Evolutionary conservation across 495 filamentous ascomycete genomes (phyloP).

Genomic region (Aspergillus heteromorphus): DNA sequence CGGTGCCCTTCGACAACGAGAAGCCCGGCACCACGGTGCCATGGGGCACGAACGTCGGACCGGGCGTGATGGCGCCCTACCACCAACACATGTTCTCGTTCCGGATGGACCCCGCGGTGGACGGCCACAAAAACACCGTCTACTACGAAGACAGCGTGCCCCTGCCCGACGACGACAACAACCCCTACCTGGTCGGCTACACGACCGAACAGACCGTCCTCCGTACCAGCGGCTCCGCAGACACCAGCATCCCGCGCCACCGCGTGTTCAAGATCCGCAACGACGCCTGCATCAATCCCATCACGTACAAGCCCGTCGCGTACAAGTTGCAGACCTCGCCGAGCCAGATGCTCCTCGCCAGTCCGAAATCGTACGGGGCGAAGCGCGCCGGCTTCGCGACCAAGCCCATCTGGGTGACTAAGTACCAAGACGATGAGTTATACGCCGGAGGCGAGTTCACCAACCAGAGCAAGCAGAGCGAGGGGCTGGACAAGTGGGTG

Average conservation of each 20-base stretch:
- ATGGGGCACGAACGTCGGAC: conserved; percentile 84
- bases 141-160: conserved; percentile 68
- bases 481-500: conserved; percentile 37
- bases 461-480: conserved; percentile 68
- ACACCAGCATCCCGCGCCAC: conserved; percentile 57
- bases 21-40: conserved; percentile 43
- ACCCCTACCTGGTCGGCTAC: conserved; percentile 77
- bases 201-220: conserved; percentile 57
- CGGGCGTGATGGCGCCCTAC: conserved; percentile 68
- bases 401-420: conserved; percentile 76
- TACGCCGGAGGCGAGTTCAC: conserved; percentile 83
- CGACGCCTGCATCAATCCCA: conserved; percentile 54
- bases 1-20: conserved; percentile 64
- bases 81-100: conserved; percentile 94
- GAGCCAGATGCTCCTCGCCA: conserved; percentile 75
- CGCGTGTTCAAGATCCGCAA: conserved; percentile 84
- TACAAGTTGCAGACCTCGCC: conserved; percentile 73
- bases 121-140: conserved; percentile 66
- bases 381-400: conserved; percentile 79
- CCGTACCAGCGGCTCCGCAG: conserved; percentile 54
- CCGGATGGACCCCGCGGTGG: conserved; percentile 77
- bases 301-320: conserved; percentile 70
- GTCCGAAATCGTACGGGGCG: conserved; percentile 62
- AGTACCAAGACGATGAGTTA: conserved; percentile 73
- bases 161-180: conserved; percentile 63